phyloP scores from a whole-genome alignment of 2,329 filamentous ascomycete genomes.

The Alternaria sp. region DNA sequence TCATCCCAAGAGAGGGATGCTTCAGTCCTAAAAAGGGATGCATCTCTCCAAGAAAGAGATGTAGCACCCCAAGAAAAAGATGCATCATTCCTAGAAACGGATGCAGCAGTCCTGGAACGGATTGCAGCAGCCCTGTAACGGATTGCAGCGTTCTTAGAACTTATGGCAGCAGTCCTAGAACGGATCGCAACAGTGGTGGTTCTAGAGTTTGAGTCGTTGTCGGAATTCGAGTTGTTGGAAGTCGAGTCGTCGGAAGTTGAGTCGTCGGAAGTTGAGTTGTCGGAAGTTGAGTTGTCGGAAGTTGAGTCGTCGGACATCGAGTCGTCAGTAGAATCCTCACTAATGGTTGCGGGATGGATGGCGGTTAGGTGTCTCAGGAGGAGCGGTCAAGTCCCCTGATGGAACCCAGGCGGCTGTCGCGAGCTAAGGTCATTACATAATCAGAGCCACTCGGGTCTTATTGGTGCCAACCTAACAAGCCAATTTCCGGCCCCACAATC shows the following conservation, averaged over 20 bases:
- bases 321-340: not conserved
- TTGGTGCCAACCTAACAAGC: not conserved
- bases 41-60: not conserved
- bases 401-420: not conserved
- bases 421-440: not conserved
- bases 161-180: not conserved
- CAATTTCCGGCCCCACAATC: not conserved
- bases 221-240: not conserved
- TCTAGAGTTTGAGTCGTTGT: not conserved
- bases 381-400: not conserved
- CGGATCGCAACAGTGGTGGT: not conserved
- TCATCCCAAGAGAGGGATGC: not conserved
- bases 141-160: not conserved
- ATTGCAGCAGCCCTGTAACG: not conserved
- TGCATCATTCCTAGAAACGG: not conserved
- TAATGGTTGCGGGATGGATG: not conserved
- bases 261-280: not conserved
- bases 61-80: not conserved
- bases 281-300: not conserved
- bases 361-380: not conserved
- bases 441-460: not conserved
- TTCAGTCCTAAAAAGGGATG: not conserved
- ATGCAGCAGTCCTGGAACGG: not conserved
- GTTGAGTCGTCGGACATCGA: not conserved
- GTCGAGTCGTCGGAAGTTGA: not conserved